Evolutionary conservation across 2,329 filamentous ascomycete genomes (phyloP), one percentile per base, ranked within the genome.

Genomic region (Teratosphaeria epicoccoides): DNA sequence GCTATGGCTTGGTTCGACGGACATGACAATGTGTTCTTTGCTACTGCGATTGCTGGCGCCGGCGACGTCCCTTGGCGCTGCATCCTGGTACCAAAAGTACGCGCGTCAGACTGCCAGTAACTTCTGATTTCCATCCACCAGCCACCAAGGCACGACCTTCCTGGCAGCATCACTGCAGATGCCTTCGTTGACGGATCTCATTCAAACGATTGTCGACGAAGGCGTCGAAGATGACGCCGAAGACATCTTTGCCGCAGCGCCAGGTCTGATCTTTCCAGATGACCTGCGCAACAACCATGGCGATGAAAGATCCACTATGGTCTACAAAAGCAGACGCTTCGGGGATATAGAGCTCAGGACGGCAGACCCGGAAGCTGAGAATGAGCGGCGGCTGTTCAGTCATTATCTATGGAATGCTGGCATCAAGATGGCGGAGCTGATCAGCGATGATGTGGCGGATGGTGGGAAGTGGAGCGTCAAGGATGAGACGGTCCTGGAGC

Each of bases 371-470:
- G 64, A 70, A 26, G 71, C 66, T 26, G 79, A 82, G 50, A 68
- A 74, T 25, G 77, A 81, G 59, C 70, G 82, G 47, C 66, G 68
- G 20, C 74, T 87, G 44, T 88, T 87, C 63, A 81, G 81, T 55
- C 84, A 88, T 63, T 87, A 83, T 65, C 68, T 88, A 24, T 88
- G 84, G 84, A 88, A 88, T 67, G 75, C 83, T 6, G 71, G 72
- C 0, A 61, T 76, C 24, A 61, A 74, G 57, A 66, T 74, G 66
- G 72, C 65, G 4, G 73, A 75, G 59, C 52, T 74, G 43, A 62
- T 75, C 25, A 69, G 66, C 4, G 52, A 57, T 6, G 63, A 60
- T 12, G 51, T 53, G 0, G 59, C 56, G 51, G 58, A 57, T 48
- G 61, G 62, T 48, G 56, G 53, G 61, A 64, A 74, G 52, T 76